Evolutionary conservation across 2,329 filamentous ascomycete species (phyloP).

Genomic region (Fusarium haematococcum): DNA sequence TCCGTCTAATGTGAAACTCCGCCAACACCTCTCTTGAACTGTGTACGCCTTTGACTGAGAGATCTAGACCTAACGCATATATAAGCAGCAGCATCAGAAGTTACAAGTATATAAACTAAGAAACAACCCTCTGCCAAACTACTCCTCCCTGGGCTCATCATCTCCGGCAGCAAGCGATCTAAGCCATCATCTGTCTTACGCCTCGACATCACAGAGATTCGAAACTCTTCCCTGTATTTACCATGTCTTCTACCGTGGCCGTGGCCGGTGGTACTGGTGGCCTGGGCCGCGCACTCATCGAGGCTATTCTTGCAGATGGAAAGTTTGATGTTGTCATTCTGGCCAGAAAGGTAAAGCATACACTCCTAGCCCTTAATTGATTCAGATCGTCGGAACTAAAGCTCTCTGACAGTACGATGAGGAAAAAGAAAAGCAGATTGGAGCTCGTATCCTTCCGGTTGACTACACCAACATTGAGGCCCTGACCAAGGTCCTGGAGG

Average conservation of each 20-base stretch:
- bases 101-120: not conserved
- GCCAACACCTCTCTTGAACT: not conserved
- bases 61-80: not conserved
- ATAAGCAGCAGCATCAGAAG: not conserved
- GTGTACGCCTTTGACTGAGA: not conserved
- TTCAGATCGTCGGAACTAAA: not conserved
- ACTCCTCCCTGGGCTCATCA: not conserved
- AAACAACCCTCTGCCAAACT: not conserved
- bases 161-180: too few species aligned
- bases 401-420: not conserved
- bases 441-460: conserved; percentile 37
- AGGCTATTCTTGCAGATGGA: conserved; percentile 41
- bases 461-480: conserved; percentile 46
- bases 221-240: not conserved
- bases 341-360: conserved; percentile 49
- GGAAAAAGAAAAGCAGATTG: conserved; percentile 21
- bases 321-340: conserved; percentile 56
- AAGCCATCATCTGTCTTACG: not conserved
- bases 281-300: not conserved
- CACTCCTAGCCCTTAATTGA: not conserved
- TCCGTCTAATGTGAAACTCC: not conserved
- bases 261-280: not conserved
- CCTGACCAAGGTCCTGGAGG: conserved; percentile 41
- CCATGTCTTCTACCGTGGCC: not conserved
- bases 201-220: not conserved